Percentiles rank a stretch among this genome's conserved stretches.
These are phyloP conservation scores for Phialophora chinensis DNA, from an alignment of 2,329 filamentous ascomycete species.

Conservation along the genomic window DNA sequence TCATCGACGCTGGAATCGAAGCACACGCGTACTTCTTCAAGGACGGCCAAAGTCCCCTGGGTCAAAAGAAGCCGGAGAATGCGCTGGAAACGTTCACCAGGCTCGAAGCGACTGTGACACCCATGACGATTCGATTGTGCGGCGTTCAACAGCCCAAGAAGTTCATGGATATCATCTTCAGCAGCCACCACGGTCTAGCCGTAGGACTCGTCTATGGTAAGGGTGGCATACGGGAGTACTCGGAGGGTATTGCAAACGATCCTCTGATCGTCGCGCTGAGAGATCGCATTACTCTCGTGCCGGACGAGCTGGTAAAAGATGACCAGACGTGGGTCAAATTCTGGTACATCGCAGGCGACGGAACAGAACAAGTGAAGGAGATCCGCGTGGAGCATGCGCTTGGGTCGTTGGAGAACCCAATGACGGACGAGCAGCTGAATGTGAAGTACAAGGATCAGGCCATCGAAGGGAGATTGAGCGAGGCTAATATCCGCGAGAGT, in stretches of 20 bases:
- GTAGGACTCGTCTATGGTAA: slow-evolving; percentile 13
- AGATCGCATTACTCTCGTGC: neutral
- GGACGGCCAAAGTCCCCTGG: neutral
- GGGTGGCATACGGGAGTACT: slow-evolving; percentile 13
- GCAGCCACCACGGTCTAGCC: slow-evolving; percentile 17
- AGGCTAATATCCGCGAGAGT: neutral
- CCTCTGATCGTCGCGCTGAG: neutral
- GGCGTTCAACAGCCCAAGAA: slow-evolving; percentile 10
- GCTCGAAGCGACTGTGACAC: slow-evolving; percentile 17
- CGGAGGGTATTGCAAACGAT: neutral
- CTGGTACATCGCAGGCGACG: neutral
- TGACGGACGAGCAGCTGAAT: slow-evolving; percentile 4
- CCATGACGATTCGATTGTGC: slow-evolving; percentile 21
- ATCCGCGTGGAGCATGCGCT: neutral
- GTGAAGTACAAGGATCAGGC: neutral
- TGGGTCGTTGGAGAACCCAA: neutral
- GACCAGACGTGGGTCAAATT: slow-evolving; percentile 5
- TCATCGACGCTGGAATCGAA: slow-evolving; percentile 59
- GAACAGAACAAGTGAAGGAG: neutral
- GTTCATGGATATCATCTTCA: slow-evolving; percentile 15
- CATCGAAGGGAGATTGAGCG: neutral
- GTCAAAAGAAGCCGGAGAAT: neutral
- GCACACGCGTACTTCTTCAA: slow-evolving; percentile 44
- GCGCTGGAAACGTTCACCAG: slow-evolving; percentile 7
- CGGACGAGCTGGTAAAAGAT: neutral